Evolutionary conservation across 2,329 filamentous ascomycete species (phyloP).

Genomic region (Teratosphaeria pseudoeucalypti): DNA sequence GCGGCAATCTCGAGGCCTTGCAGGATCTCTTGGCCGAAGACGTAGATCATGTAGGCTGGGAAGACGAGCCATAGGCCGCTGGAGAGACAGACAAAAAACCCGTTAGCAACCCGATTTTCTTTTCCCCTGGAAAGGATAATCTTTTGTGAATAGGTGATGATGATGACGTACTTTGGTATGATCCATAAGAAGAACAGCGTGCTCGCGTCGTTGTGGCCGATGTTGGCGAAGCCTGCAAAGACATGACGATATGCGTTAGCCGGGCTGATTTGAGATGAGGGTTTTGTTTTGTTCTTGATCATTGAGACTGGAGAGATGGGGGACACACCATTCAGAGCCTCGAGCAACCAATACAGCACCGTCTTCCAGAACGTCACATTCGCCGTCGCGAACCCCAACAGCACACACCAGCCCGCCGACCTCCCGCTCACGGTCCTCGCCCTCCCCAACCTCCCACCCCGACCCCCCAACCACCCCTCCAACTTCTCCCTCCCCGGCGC

Average conservation of each 20-base stretch:
- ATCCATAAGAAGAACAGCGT: slow-evolving; percentile 51
- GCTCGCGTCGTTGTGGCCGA: slow-evolving; percentile 49
- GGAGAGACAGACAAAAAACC: background rate
- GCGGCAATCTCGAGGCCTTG: slow-evolving; percentile 34
- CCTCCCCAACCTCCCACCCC: slow-evolving; percentile 36
- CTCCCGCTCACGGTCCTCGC: slow-evolving; percentile 41
- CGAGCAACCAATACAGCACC: slow-evolving; percentile 45
- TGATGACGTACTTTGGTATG: slow-evolving; percentile 50
- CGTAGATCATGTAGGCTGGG: slow-evolving; percentile 51
- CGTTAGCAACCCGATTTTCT: background rate
- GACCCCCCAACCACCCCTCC: background rate
- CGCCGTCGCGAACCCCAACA: slow-evolving; percentile 49
- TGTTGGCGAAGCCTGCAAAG: slow-evolving; percentile 47
- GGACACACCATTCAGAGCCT: slow-evolving; percentile 12
- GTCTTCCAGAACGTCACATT: slow-evolving; percentile 61
- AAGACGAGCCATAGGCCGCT: slow-evolving; percentile 57
- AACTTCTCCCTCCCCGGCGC: slow-evolving; percentile 26
- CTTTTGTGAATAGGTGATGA: background rate
- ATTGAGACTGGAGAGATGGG: too few relatives aligned
- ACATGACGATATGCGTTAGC: too few relatives aligned
- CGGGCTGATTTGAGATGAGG: too few relatives aligned
- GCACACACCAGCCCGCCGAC: slow-evolving; percentile 43
- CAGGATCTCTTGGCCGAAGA: slow-evolving; percentile 52
- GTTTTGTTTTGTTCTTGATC: too few relatives aligned
- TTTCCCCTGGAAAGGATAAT: background rate